Base-by-base conservation (phyloP, 371 early-diverging fungal species). In the Choanephora cucurbitarum region DNA sequence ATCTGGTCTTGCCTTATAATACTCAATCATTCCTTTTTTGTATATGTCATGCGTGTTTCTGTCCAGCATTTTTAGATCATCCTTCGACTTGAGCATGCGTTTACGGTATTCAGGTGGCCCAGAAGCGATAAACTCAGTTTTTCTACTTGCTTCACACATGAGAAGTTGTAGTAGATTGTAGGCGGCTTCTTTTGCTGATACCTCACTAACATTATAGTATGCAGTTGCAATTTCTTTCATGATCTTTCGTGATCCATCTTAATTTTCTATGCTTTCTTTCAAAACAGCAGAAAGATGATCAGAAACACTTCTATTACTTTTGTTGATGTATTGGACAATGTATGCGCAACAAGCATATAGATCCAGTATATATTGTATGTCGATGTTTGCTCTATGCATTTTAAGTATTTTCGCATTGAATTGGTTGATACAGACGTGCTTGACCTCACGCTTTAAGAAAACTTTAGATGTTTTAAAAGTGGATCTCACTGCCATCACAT, bases 331-430 rank as follows among this genome's bases (percentile, higher is more conserved):
- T n/a, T 40, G n/a, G 10, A 46, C 46, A 22, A 46, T 23, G n/a
- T 46, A 46, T 22, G 8, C 46, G 23, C 46, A 46, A 28, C 46
- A 46, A 8, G 46, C 46, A 28, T 46, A 46, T 22, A 24, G 46
- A 10, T 46, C 46, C 23, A 46, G 15, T 23, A 46, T 46, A 22
- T 46, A 46, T 13, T 46, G 46, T 23, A 46, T 22, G n/a, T 46
- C 46, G 14, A 46, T 46, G 28, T 46, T 46, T 28, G 46, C 6
- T 6, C n/a, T 18, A 14, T 22, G 18, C 19, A 44, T n/a, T 10
- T 46, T 46, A 11, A 46, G 13, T 13, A 46, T 46, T 24, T 46
- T 22, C 5, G 46, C 5, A 23, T 46, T 46, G 8, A 23, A 46
- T 15, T 46, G 19, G 13, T 46, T 46, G 22, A 22, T 46, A 19